Conservation (phyloP, 2,329 filamentous ascomycete genomes). For the Myriosclerotinia scirpicola region DNA sequence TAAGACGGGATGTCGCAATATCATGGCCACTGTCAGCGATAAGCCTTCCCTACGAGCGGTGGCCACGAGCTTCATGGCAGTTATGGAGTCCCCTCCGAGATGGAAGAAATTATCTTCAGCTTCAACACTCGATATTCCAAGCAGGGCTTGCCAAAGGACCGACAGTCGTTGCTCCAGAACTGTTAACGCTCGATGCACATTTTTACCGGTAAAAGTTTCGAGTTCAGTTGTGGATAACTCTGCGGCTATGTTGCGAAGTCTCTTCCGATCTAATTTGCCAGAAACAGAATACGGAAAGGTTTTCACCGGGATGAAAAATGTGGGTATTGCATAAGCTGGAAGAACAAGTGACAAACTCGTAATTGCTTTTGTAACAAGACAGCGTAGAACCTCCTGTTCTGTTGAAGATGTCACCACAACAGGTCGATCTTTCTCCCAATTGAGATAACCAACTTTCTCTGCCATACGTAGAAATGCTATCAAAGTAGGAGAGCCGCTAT, state of each 20-base stretch:
- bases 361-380: background rate
- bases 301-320: slow-evolving; percentile 1
- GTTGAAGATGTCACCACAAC: too few relatives aligned
- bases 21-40: slow-evolving; percentile 45
- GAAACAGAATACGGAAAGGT: background rate
- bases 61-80: slow-evolving; percentile 48
- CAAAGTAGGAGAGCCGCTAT: too few relatives aligned
- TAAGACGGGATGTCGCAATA: slow-evolving; percentile 46
- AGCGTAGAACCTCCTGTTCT: too few relatives aligned
- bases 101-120: slow-evolving; percentile 44
- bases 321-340: background rate
- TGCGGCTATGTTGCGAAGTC: background rate
- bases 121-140: background rate
- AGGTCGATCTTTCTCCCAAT: too few relatives aligned
- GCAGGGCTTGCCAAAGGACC: background rate
- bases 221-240: background rate
- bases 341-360: background rate
- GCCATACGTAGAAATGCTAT: too few relatives aligned
- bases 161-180: background rate
- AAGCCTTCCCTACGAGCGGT: slow-evolving; percentile 37
- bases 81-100: slow-evolving; percentile 42
- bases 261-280: slow-evolving; percentile 1
- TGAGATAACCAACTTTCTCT: too few relatives aligned
- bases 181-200: background rate
- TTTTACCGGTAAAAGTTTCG: too few relatives aligned